These are phyloP conservation scores for Candida saitoana DNA, from an alignment of 805 yeast genomes.

Conservation along the genomic window DNA sequence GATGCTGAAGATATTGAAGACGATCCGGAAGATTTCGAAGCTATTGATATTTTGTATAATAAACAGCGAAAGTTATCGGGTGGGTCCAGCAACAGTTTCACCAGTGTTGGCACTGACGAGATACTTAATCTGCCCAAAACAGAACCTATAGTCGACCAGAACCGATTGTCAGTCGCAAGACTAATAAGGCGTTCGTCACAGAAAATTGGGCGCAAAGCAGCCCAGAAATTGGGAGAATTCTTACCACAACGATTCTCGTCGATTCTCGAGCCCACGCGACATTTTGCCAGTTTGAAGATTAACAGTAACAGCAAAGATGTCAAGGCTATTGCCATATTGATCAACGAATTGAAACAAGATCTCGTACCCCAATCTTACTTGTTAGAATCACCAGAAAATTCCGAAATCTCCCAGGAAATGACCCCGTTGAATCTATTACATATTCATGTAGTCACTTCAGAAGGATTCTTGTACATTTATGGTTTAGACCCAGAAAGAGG, in stretches of 20 bases:
- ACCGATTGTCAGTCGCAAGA: conserved; percentile 69
- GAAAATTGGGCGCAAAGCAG: conserved; percentile 72
- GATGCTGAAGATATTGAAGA: conserved; percentile 29
- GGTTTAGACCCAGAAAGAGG: conserved; percentile 83
- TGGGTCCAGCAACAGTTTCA: conserved; percentile 32
- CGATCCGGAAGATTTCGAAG: conserved; percentile 16
- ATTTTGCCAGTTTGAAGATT: conserved; percentile 83
- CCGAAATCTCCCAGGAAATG: conserved; percentile 18
- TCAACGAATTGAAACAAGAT: conserved; percentile 27
- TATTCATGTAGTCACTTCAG: conserved; percentile 71
- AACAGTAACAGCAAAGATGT: conserved; percentile 36
- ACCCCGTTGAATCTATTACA: conserved; percentile 33
- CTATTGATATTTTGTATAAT: conserved; percentile 17
- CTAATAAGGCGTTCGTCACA: conserved; percentile 76
- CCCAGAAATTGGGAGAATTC: conserved; percentile 84
- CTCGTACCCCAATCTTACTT: conserved; percentile 27
- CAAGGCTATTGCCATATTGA: conserved; percentile 45
- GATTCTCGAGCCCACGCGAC: conserved; percentile 83
- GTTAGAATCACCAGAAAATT: conserved; percentile 9
- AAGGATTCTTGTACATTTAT: conserved; percentile 78
- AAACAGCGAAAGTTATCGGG: conserved; percentile 38
- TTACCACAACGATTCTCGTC: conserved; percentile 78
- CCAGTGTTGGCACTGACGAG: conserved; percentile 28
- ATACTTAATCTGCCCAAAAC: conserved; percentile 17
- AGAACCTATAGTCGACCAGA: conserved; percentile 69